phyloP scores from a whole-genome alignment of 192 early-diverging fungal species.

The Allomyces macrogynus region DNA sequence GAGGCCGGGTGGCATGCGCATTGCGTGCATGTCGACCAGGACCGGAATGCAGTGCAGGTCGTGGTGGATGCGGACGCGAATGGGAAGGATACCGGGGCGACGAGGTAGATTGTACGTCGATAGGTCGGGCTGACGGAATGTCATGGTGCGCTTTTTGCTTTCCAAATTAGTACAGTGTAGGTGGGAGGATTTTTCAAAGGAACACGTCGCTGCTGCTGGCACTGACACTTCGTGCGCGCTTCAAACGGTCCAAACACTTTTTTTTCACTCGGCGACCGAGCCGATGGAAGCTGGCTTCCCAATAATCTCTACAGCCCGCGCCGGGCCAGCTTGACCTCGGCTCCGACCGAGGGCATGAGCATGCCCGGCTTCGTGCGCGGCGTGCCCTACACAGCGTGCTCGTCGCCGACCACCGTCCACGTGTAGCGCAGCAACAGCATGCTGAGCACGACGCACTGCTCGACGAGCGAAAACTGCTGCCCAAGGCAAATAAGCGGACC shows the following conservation, averaged over 20 bases:
- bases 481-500: conserved; percentile 35
- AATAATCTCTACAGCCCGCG: neutral
- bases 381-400: neutral
- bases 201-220: too few species aligned
- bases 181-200: too few species aligned
- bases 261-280: too few species aligned
- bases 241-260: too few species aligned
- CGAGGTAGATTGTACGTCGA: too few species aligned
- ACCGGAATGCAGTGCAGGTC: neutral
- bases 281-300: too few species aligned
- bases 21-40: neutral
- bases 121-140: too few species aligned
- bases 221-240: too few species aligned
- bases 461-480: conserved; percentile 32
- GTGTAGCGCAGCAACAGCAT: conserved; percentile 22
- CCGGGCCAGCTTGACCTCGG: neutral
- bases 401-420: conserved; percentile 9
- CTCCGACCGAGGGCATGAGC: neutral
- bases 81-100: too few species aligned
- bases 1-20: neutral
- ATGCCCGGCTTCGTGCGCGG: neutral
- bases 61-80: neutral
- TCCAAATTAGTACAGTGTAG: too few species aligned
- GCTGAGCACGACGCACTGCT: conserved; percentile 32
- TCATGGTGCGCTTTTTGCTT: too few species aligned